Base-by-base conservation (phyloP, 129 eudicot species). In the Mikania micrantha region DNA sequence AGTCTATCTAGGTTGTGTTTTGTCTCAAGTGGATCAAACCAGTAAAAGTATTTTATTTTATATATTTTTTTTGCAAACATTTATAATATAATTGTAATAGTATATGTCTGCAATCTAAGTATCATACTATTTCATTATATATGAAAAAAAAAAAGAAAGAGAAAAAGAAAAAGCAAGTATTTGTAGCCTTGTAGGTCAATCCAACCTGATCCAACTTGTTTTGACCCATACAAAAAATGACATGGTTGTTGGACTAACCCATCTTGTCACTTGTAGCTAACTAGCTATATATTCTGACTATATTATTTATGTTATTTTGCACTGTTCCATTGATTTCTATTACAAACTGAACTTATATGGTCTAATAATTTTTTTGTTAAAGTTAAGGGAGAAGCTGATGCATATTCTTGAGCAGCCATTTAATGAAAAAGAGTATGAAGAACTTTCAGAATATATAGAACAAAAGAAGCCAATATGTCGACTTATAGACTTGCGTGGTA, bases 401-500 rank as follows among this genome's bases (percentile, higher is more conserved):
- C 24, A 3, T 4, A 48, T 72, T 69, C 76, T 80, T 17, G 49
- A 24, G 59, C 49, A 61, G 31, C 81, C 89, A 7, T 84, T 54
- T 67, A 64, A 61, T 39, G 16, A 66, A 17, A 28, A 77, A 22
- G 89, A 84, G 73, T 61, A 56, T 77, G 63, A 64, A 48, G 34
- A 70, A 38, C 88, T 80, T 64, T 50, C 25, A 54, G 4, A 16
- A 67, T 62, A 39, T 12, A 19, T 74, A 25, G 20, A 69, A 5
- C 9, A n/a, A 57, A 27, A 70, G 41, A 77, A 65, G 45, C 76
- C 80, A n/a, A 41, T 57, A 20, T 48, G 64, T 1, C 74, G 58
- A n/a, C 72, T 16, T 72, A 29, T 35, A 73, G 71, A 65, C 35
- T 48, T 81, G 69, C 85, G 88, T 39, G 58, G 25, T 49, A 70